Conservation (phyloP, 2,329 filamentous ascomycete genomes). For the Trichophyton rubrum region DNA sequence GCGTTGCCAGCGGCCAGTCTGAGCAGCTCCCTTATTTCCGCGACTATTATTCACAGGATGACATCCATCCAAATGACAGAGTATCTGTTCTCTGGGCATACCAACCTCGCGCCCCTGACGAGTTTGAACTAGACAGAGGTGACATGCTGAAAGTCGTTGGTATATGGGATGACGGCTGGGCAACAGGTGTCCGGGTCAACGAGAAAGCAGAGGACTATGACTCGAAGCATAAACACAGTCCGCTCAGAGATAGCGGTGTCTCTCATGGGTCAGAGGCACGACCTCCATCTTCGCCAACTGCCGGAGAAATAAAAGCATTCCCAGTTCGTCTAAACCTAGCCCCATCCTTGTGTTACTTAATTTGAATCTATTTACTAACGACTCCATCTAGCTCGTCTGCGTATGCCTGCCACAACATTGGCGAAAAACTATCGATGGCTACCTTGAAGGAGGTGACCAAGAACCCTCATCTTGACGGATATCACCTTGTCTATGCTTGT, state of each 20-base stretch:
- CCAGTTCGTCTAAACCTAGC: constrained; percentile 36
- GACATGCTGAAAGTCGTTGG: constrained; percentile 98
- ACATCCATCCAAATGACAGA: constrained; percentile 81
- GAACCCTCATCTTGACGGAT: constrained; percentile 14
- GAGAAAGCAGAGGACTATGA: constrained; percentile 87
- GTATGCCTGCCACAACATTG: constrained; percentile 92
- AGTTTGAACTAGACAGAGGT: constrained; percentile 83
- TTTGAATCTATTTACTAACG: background rate
- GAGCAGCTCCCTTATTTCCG: constrained; percentile 96
- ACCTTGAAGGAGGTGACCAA: constrained; percentile 27
- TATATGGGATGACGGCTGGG: constrained; percentile 99
- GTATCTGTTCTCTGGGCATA: constrained; percentile 95
- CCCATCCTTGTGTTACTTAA: background rate
- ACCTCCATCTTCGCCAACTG: constrained; percentile 49
- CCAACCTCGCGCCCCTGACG: constrained; percentile 81
- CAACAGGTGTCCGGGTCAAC: constrained; percentile 73
- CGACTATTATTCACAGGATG: constrained; percentile 95
- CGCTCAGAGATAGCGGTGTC: constrained; percentile 84
- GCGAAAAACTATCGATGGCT: constrained; percentile 91
- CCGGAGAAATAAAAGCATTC: constrained; percentile 92
- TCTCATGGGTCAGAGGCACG: constrained; percentile 60
- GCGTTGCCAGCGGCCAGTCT: constrained; percentile 74
- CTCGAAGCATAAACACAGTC: constrained; percentile 46
- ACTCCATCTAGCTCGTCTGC: constrained; percentile 53
- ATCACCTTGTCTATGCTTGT: constrained; percentile 2